These are phyloP conservation scores for Coprinopsis sp. DNA, from an alignment of 768 basidiomycete genomes.

Conservation along the genomic window DNA sequence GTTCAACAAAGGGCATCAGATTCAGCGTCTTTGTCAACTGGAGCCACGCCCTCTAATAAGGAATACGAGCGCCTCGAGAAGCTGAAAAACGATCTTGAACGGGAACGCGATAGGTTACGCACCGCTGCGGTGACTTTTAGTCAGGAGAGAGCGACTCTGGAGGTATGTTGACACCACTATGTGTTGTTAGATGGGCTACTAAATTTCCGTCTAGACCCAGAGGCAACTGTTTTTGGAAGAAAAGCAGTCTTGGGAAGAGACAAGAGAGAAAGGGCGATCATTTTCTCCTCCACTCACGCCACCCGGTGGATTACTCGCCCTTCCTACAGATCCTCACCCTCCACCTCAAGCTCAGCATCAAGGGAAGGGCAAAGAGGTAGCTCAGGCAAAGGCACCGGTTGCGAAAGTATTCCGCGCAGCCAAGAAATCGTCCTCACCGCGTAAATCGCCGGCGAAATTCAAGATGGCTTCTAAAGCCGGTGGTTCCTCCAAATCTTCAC, in stretches of 20 bases:
- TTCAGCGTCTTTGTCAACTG: too few relatives aligned
- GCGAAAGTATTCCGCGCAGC: too few relatives aligned
- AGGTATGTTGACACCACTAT: conserved; percentile 41
- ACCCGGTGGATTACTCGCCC: conserved; percentile 17
- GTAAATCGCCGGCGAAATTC: conserved; percentile 15
- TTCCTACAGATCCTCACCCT: conserved; percentile 9
- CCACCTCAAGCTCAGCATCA: too few relatives aligned
- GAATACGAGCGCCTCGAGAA: conserved; percentile 51
- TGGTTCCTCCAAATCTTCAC: too few relatives aligned
- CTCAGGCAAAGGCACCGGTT: too few relatives aligned
- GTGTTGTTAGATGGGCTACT: conserved; percentile 2
- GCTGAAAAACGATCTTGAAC: conserved; percentile 54
- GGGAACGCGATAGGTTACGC: conserved; percentile 60
- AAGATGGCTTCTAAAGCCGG: too few relatives aligned
- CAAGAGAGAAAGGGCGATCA: conserved; percentile 55
- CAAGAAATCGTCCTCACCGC: too few relatives aligned
- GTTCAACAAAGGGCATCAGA: conserved; percentile 35
- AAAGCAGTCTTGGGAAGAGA: conserved; percentile 67
- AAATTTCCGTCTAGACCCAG: conserved; percentile 45
- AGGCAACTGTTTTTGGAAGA: conserved; percentile 60
- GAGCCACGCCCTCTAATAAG: conserved; percentile 48
- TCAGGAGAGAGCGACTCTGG: conserved; percentile 58
- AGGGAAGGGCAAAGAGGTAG: too few relatives aligned
- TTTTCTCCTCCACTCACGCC: conserved; percentile 33
- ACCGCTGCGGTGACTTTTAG: conserved; percentile 60